phyloP scores from a whole-genome alignment of 306 rosid genomes.

The Gleditsia sinensis region DNA sequence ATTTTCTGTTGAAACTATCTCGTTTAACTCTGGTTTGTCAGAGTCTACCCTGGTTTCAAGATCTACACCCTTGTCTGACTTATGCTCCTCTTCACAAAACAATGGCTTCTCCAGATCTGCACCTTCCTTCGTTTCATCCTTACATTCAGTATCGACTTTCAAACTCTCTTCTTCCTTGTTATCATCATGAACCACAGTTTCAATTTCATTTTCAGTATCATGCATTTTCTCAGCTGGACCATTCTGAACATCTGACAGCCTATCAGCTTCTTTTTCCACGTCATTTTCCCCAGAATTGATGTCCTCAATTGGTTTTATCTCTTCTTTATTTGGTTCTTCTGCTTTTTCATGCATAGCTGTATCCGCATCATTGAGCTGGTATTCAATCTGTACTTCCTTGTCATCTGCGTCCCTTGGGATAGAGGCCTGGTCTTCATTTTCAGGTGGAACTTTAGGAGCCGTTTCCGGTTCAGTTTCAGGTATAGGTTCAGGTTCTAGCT shows the following conservation, averaged over 20 bases:
- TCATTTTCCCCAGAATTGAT: slow-evolving; percentile 32
- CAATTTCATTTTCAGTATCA: slow-evolving; percentile 31
- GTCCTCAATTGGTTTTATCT: slow-evolving; percentile 29
- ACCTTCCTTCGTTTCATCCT: slow-evolving; percentile 40
- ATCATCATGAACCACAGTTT: slow-evolving; percentile 23
- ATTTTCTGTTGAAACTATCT: slow-evolving; percentile 46
- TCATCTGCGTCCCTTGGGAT: slow-evolving; percentile 30
- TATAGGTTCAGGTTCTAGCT: slow-evolving; percentile 63
- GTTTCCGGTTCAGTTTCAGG: slow-evolving; percentile 27
- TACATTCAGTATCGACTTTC: slow-evolving; percentile 36
- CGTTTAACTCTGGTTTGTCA: slow-evolving; percentile 45
- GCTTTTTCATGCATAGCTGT: slow-evolving; percentile 33
- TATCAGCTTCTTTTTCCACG: slow-evolving; percentile 39
- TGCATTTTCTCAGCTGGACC: slow-evolving; percentile 15
- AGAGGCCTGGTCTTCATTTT: slow-evolving; percentile 23
- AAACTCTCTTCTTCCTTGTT: slow-evolving; percentile 31
- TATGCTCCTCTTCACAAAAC: slow-evolving; percentile 42
- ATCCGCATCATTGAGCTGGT: slow-evolving; percentile 33
- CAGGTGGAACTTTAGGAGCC: slow-evolving; percentile 34
- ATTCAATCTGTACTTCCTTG: slow-evolving; percentile 40
- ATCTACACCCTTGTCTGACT: slow-evolving; percentile 47
- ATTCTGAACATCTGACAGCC: slow-evolving; percentile 37
- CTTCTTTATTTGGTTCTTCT: slow-evolving; percentile 29
- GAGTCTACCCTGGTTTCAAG: slow-evolving; percentile 44
- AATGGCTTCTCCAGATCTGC: slow-evolving; percentile 31